A percentile compares a stretch with the other conserved stretches of the same genome.
These are phyloP conservation scores for Pelargonium citronellum DNA, from an alignment of 441 rosid species.

Conservation along the genomic window DNA sequence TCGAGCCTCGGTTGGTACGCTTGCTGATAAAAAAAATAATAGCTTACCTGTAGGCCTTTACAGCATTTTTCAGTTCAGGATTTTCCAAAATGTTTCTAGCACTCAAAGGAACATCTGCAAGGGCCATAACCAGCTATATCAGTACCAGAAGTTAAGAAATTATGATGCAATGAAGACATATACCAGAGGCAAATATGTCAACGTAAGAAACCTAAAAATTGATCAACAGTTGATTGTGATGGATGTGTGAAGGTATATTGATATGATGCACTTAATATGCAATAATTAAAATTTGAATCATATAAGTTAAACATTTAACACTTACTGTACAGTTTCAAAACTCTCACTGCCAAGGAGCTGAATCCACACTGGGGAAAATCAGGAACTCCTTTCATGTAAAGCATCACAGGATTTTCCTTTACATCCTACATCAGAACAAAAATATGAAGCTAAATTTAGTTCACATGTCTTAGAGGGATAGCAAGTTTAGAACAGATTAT, in stretches of 20 bases:
- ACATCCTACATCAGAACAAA: constrained; percentile 60
- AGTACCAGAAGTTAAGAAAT: not conserved
- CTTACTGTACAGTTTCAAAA: constrained; percentile 73
- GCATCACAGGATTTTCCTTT: constrained; percentile 79
- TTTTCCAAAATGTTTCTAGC: constrained; percentile 85
- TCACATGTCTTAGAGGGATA: not conserved
- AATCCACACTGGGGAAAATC: constrained; percentile 89
- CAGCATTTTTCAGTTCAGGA: constrained; percentile 78
- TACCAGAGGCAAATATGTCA: not conserved
- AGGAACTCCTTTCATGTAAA: constrained; percentile 93
- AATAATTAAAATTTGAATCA: not conserved
- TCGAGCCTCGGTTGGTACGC: no score
- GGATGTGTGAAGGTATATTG: no score
- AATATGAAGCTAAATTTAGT: constrained; percentile 9
- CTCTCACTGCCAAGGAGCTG: constrained; percentile 85
- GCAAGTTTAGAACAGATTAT: constrained; percentile 6
- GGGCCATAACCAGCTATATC: constrained; percentile 17
- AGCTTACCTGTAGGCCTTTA: constrained; percentile 69
- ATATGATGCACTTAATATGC: no score
- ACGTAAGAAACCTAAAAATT: no score
- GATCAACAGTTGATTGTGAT: no score
- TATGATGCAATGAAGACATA: constrained; percentile 5
- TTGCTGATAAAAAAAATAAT: no score
- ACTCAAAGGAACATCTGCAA: constrained; percentile 66
- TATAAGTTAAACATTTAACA: constrained; percentile 8